Evolutionary conservation across 495 filamentous ascomycete genomes (phyloP).

Genomic region (Entonaema liquescens): DNA sequence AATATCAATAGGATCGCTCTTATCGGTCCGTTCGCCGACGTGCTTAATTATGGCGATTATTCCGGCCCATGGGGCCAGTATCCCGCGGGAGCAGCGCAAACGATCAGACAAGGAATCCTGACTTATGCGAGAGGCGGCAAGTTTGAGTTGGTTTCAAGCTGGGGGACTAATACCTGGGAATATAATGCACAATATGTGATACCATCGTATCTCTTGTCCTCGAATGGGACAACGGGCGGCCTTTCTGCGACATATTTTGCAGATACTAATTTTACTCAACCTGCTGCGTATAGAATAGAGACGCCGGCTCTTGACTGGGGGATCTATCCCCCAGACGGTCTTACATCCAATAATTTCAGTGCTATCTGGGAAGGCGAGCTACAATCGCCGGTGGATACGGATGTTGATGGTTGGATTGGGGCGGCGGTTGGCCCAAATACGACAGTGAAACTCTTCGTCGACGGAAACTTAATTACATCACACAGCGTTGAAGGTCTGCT

Average conservation of each 20-base stretch:
- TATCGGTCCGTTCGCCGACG: constrained; percentile 54
- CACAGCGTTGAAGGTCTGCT: constrained; percentile 33
- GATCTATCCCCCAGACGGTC: constrained; percentile 51
- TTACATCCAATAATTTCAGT: constrained; percentile 56
- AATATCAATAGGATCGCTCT: constrained; percentile 49
- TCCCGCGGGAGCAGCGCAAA: constrained; percentile 49
- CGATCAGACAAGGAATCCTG: constrained; percentile 53
- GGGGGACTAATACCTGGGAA: constrained; percentile 54
- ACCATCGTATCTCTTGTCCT: constrained; percentile 51
- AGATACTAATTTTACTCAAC: constrained; percentile 48
- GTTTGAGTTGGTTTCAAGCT: constrained; percentile 51
- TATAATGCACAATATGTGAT: constrained; percentile 55
- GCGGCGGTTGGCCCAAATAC: constrained; percentile 51
- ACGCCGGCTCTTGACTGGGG: constrained; percentile 54
- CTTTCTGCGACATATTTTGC: constrained; percentile 55
- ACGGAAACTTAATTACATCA: constrained; percentile 38
- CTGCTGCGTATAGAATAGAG: constrained; percentile 44
- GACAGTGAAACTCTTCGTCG: constrained; percentile 50
- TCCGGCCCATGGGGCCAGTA: constrained; percentile 52
- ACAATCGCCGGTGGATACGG: constrained; percentile 47
- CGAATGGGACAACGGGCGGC: constrained; percentile 46
- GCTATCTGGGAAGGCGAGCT: constrained; percentile 53
- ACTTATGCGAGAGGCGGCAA: constrained; percentile 38
- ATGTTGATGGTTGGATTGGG: constrained; percentile 50
- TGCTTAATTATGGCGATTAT: constrained; percentile 56